phyloP scores from a whole-genome alignment of 208 protist species.

The Crithidia mellificae region DNA sequence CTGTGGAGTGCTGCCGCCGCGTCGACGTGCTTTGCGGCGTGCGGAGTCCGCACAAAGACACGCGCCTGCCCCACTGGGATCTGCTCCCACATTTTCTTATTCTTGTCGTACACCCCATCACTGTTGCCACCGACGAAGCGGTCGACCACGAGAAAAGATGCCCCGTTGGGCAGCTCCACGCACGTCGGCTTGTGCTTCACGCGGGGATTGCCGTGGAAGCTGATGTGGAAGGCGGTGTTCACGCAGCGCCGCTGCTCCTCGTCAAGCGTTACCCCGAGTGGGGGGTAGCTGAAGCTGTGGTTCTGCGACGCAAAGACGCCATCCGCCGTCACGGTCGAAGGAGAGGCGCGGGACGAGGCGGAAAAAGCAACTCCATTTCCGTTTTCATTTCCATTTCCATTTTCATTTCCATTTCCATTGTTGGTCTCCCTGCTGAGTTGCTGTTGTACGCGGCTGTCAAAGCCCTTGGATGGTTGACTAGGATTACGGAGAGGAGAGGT shows the following conservation, averaged over 20 bases:
- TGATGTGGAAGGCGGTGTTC: slow-evolving; percentile 51
- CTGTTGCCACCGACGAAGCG: slow-evolving; percentile 54
- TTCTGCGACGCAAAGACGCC: not conserved
- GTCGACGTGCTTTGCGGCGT: not conserved
- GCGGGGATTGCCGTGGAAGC: slow-evolving; percentile 58
- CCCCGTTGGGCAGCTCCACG: slow-evolving; percentile 47
- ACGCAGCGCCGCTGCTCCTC: slow-evolving; percentile 45
- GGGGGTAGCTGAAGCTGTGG: slow-evolving; percentile 13
- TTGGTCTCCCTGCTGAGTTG: no score
- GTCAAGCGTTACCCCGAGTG: slow-evolving; percentile 30
- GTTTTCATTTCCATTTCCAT: not conserved
- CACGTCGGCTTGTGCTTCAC: slow-evolving; percentile 54
- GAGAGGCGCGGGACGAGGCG: not conserved
- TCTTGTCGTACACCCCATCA: slow-evolving; percentile 72
- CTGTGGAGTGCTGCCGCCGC: not conserved
- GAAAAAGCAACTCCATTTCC: not conserved
- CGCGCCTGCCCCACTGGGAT: slow-evolving; percentile 69
- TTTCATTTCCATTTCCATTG: not conserved
- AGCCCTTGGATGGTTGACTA: not conserved
- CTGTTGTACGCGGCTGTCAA: slow-evolving; percentile 9
- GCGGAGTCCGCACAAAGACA: slow-evolving; percentile 46
- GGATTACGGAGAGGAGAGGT: not conserved
- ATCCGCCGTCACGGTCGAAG: not conserved
- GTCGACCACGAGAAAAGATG: slow-evolving; percentile 62
- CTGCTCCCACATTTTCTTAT: slow-evolving; percentile 79